Evolutionary conservation across 2,329 filamentous ascomycete species (phyloP).

Genomic region (Thelonectria rubi): DNA sequence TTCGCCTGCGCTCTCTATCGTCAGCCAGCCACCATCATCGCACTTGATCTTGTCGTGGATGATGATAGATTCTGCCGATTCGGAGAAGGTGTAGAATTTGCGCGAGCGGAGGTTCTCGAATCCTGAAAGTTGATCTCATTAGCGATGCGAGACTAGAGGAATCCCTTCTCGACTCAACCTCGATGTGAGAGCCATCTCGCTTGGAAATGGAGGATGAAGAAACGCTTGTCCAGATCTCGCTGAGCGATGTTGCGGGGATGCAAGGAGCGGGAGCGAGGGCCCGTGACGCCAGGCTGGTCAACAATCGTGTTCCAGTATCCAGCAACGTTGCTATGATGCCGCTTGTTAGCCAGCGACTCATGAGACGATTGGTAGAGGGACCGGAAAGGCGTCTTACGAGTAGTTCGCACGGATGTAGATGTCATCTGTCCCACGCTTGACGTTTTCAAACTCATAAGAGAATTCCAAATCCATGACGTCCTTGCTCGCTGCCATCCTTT

Average conservation of each 20-base stretch:
- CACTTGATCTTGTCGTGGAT: background rate
- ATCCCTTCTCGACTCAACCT: background rate
- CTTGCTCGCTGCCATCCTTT: background rate
- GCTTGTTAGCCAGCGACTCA: background rate
- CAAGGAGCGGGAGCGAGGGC: background rate
- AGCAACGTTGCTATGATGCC: background rate
- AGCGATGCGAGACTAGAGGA: too few relatives aligned
- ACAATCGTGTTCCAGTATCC: background rate
- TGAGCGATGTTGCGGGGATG: background rate
- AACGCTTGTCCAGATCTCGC: constrained; percentile 4
- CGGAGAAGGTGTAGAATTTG: background rate
- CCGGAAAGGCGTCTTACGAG: background rate
- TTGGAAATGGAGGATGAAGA: constrained; percentile 4
- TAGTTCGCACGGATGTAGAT: background rate
- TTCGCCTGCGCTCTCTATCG: background rate
- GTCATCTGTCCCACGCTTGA: background rate
- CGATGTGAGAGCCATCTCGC: constrained; percentile 11
- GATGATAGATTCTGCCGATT: background rate
- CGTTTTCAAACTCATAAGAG: constrained; percentile 2
- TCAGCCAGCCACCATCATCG: background rate
- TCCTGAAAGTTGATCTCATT: background rate
- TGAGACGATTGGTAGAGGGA: background rate
- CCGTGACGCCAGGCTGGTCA: background rate
- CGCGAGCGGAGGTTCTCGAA: background rate
- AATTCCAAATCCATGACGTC: constrained; percentile 11